Base-by-base conservation (phyloP, 306 rosid genomes). In the Prunus mume region DNA sequence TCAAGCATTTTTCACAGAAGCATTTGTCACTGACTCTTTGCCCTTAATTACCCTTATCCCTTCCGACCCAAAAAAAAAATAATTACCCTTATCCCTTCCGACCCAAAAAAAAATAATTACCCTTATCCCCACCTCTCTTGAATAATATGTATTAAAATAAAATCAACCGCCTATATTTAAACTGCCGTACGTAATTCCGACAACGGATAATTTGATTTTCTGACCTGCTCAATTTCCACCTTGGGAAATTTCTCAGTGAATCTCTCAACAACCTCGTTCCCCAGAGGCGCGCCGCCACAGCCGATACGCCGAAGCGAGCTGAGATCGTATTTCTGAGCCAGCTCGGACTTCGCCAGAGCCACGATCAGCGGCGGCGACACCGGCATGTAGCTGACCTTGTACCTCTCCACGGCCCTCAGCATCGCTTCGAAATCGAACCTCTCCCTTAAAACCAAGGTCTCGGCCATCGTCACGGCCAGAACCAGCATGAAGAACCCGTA, bases 381-480 rank as follows among this genome's bases (percentile, higher is more conserved):
- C 43, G 96, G 96, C 76, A 94, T 91, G 75, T 69, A 73, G 0
- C 79, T 82, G 4, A 90, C 76, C 80, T 45, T 84, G 34, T 86
- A 86, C 86, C 68, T 87, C 88, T 91, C 91, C 38, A 91, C 91
- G 0, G 87, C 87, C 82, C 74, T 86, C 60, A 94, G 57, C 96
- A 94, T 87, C 28, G 51, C 78, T 64, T 87, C 88, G 20, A 94
- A 86, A 18, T 88, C 89, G 74, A 94, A 91, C 77, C 88, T 83
- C 64, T 76, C 86, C 97, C 90, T 88, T 76, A 94, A 1, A 49
- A 94, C 93, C 86, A 90, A 0, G 2, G 97, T 90, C 69, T 88
- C 93, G 6, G 90, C 97, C 45, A 25, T 0, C 4, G 94, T 66
- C 45, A 91, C 38, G 0, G 87, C 83, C 73, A 89, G 63, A 12